Evolutionary conservation across 2,329 filamentous ascomycete genomes (phyloP), one percentile per base, ranked within the genome.

Genomic region (Penicillium sp.): DNA sequence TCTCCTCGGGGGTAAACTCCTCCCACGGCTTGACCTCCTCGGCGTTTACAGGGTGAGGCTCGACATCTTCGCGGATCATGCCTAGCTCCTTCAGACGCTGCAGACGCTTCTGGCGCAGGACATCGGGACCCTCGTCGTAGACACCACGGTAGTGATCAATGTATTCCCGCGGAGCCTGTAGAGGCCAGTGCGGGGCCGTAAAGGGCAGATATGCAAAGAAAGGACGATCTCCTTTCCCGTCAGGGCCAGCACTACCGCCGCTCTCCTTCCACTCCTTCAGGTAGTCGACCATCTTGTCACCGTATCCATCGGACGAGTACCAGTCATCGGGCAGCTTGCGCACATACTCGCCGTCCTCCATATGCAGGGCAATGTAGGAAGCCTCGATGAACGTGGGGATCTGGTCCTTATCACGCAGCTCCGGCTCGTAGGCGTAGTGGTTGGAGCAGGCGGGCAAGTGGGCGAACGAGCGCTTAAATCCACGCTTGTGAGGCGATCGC

Each of bases 131-230:
- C 4, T 80, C 77, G 39, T 81, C 75, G 56, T 84, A 84, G 0
- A 79, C 67, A 14, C 80, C 79, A 11, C 71, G 72, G 62, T 83
- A 84, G 53, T 80, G 77, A 14, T 73, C 69, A 35, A 78, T 74
- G 44, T 76, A 75, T 49, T 80, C 74, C 41, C 71, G 65, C 0
- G 79, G 78, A 0, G 78, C 78, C 55, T 84, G 80, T 6, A 84
- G 64, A 1, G 80, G 80, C 80, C 80, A 84, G 53, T 84, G 80
- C 1, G 80, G 80, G 0, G 80, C 80, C 0, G 79, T 80, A 60
- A 82, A 84, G 1, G 80, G 78, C 2, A 80, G 68, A 58, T 81
- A 82, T 1, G 68, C 78, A 55, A 82, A 83, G 67, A 83, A 82
- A 0, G 79, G 76, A 13, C 58, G 61, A 20, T 65, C 64, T 26